A percentile compares a stretch with the other conserved stretches of the same genome.
Evolutionary conservation across 495 filamentous ascomycete species (phyloP).

Genomic region (Xeromyces bisporus): DNA sequence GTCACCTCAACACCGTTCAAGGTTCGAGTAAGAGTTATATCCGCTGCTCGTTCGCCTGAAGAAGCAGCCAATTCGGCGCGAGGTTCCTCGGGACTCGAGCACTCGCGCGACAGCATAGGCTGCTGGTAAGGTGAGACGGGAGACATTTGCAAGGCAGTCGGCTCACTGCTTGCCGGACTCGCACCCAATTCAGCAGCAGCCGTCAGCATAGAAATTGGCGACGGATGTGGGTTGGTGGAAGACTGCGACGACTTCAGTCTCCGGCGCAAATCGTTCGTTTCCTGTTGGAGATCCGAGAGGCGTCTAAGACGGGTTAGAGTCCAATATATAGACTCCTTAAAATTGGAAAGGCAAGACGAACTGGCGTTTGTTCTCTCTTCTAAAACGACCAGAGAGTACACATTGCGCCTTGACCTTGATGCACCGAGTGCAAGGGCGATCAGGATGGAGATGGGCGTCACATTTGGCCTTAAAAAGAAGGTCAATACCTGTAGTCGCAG

Average conservation of each 20-base stretch:
- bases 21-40: conserved; percentile 11
- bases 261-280: conserved; percentile 21
- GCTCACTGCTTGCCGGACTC: conserved; percentile 1
- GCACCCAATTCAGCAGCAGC: conserved; percentile 16
- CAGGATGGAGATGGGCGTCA: conserved; percentile 21
- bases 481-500: no score
- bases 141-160: conserved; percentile 3
- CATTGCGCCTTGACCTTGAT: conserved; percentile 20
- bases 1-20: conserved; percentile 15
- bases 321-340: background rate
- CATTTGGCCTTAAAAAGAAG: conserved; percentile 33
- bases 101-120: conserved; percentile 5
- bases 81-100: conserved; percentile 1
- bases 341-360: conserved; percentile 1
- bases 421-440: conserved; percentile 22
- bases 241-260: conserved; percentile 13
- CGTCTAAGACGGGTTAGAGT: conserved; percentile 8
- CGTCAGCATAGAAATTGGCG: conserved; percentile 16
- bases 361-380: conserved; percentile 28
- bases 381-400: conserved; percentile 27
- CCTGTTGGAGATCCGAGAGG: conserved; percentile 20
- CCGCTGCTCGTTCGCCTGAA: conserved; percentile 2
- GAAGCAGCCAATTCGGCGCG: conserved; percentile 1
- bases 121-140: conserved; percentile 6
- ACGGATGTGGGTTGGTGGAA: conserved; percentile 8